Evolutionary conservation across 176 grass and related monocot genomes (phyloP).

Genomic region (Eleusine coracana): DNA sequence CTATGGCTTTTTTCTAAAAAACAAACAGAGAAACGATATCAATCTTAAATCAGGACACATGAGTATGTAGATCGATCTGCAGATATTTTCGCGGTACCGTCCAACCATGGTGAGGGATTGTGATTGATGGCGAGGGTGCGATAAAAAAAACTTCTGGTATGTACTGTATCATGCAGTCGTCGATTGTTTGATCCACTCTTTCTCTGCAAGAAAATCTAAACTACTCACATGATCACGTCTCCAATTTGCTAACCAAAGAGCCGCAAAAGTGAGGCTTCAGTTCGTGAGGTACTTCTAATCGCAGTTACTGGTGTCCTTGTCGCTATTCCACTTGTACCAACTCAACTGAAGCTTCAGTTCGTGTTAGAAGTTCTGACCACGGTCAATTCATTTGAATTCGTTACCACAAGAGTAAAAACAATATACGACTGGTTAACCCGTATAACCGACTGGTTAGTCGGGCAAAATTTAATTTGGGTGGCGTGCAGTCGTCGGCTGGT

Average conservation of each 20-base stretch:
- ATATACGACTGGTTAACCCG: no score
- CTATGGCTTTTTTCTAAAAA: no score
- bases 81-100: conserved; percentile 32
- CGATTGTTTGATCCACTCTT: neutral
- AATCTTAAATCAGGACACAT: neutral
- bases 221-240: neutral
- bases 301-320: no score
- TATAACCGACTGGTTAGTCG: no score
- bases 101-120: neutral
- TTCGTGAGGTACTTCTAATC: no score
- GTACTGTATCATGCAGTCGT: neutral
- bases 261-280: neutral
- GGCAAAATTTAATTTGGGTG: no score
- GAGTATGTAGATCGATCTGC: neutral
- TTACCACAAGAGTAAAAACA: neutral
- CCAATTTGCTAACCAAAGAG: neutral
- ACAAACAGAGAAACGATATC: neutral
- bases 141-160: neutral
- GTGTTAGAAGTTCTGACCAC: neutral
- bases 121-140: conserved; percentile 30
- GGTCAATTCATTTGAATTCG: neutral
- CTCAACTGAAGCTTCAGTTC: neutral
- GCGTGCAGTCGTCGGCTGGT: no score
- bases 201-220: conserved; percentile 22
- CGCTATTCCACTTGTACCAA: no score